phyloP scores from a whole-genome alignment of 1,284 basidiomycete genomes.

The Puccinia novopanici region DNA sequence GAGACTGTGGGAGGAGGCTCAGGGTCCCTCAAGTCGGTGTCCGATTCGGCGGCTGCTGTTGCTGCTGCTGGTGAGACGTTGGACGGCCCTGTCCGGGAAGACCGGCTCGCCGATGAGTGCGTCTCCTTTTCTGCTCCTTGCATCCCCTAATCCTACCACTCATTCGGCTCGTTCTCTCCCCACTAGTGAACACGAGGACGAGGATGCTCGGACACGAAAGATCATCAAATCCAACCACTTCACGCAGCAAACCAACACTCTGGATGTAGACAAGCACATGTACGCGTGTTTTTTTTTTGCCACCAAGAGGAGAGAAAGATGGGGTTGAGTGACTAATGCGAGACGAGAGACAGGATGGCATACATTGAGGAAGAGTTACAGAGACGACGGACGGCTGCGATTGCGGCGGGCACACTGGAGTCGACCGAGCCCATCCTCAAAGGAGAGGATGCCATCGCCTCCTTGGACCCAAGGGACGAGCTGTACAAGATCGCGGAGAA shows the following conservation, averaged over 20 bases:
- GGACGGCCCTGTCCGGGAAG: constrained; percentile 63
- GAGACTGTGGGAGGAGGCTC: constrained; percentile 34
- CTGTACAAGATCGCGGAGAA: constrained; percentile 76
- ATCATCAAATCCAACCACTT: constrained; percentile 86
- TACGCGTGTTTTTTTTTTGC: constrained; percentile 60
- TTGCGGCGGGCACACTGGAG: constrained; percentile 62
- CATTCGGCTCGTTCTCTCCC: not conserved
- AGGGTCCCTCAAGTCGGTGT: not conserved
- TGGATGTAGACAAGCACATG: constrained; percentile 99
- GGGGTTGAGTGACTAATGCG: not conserved
- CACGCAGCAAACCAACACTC: constrained; percentile 89
- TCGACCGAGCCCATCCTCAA: constrained; percentile 56
- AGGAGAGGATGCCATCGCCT: constrained; percentile 57
- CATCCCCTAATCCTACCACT: not conserved
- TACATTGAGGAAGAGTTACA: constrained; percentile 93
- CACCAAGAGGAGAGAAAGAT: not conserved
- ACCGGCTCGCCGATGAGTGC: constrained; percentile 64
- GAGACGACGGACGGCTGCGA: constrained; percentile 66
- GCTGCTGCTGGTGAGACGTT: constrained; percentile 53
- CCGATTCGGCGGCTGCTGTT: too few species aligned
- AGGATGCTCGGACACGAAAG: constrained; percentile 61
- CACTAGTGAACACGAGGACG: constrained; percentile 41
- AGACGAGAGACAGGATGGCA: constrained; percentile 75
- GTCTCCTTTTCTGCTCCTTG: constrained; percentile 50
- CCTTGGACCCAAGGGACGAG: constrained; percentile 75